Evolutionary conservation across 2,329 filamentous ascomycete genomes (phyloP), one percentile per base, ranked within the genome.

Genomic region (Talaromyces amestolkiae): DNA sequence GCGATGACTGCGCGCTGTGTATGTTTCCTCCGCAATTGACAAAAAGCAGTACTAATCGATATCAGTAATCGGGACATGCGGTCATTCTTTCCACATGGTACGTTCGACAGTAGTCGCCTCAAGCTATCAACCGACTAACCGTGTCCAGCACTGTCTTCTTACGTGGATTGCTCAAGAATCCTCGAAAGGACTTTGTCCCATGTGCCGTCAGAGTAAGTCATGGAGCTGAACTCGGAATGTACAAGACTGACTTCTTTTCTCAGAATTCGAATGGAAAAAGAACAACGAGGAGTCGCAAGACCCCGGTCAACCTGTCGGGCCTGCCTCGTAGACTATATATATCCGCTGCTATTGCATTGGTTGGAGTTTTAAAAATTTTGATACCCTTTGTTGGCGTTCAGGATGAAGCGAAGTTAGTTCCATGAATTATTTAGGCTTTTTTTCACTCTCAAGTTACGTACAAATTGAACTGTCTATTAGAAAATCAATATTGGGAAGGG

Each of bases 41-140:
- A 11, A 22, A 24, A 9, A 43, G 2, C 24, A 24, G 58, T 22
- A 63, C 31, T 59, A n/a, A 58, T 5, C 15, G 19, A 49, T 72
- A 5, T 11, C 56, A 97, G 94, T 97, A 70, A 93, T 95, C 67
- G 95, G 95, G 51, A 96, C 94, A 82, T 99, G 95, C 80, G 94
- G 93, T 5, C 95, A 99, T 78, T 97, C 92, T 69, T 99, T 99
- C 75, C 95, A 99, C 79, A 96, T 97, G 91, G 93, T 96, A 78
- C 43, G 76, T 68, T 70, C 54, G 10, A 39, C 10, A 17, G 33
- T n/a, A 27, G 11, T 39, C 33, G 37, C 6, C 13, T 13, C 13
- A 22, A 35, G 17, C 22, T 43, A 54, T 24, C 37, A 19, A 27
- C 19, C 63, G 63, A 49, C 39, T 59, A 59, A 41, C 33, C n/a